phyloP scores from a whole-genome alignment of 148 eudicot genomes.

The Tetragonia tetragonoides region DNA sequence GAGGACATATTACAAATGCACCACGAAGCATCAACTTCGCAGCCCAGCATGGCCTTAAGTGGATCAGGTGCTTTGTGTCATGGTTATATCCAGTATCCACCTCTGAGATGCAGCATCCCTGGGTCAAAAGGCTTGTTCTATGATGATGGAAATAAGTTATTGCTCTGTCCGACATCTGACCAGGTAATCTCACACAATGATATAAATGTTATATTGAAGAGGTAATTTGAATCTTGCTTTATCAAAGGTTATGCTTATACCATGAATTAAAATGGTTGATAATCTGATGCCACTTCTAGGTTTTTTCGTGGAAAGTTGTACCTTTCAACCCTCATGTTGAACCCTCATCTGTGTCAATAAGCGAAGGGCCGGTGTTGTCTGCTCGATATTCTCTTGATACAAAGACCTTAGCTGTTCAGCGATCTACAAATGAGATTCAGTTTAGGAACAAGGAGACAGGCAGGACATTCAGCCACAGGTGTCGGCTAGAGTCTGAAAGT shows the following conservation, averaged over 20 bases:
- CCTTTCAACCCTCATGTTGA: constrained; percentile 56
- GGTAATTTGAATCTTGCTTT: not conserved
- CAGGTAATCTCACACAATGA: constrained; percentile 43
- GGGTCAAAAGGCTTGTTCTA: constrained; percentile 74
- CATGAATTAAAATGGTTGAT: not conserved
- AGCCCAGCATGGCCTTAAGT: constrained; percentile 43
- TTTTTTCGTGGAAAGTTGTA: constrained; percentile 73
- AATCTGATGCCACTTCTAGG: constrained; percentile 33
- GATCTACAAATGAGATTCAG: constrained; percentile 72
- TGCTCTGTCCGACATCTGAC: constrained; percentile 65
- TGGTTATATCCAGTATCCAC: constrained; percentile 79
- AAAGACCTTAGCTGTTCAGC: constrained; percentile 75
- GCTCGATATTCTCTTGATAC: constrained; percentile 73
- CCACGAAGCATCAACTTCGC: constrained; percentile 70
- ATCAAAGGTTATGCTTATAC: not conserved
- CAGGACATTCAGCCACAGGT: constrained; percentile 57
- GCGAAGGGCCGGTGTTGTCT: constrained; percentile 71
- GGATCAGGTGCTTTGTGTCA: constrained; percentile 90
- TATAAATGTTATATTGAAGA: not conserved
- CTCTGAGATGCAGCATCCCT: constrained; percentile 63
- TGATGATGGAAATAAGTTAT: constrained; percentile 82
- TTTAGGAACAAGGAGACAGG: constrained; percentile 73
- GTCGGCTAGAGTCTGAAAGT: constrained; percentile 67
- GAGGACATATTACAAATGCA: constrained; percentile 41
- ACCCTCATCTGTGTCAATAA: constrained; percentile 54